Evolutionary conservation across 192 early-diverging fungal species (phyloP).

Genomic region (Linnemannia elongata): DNA sequence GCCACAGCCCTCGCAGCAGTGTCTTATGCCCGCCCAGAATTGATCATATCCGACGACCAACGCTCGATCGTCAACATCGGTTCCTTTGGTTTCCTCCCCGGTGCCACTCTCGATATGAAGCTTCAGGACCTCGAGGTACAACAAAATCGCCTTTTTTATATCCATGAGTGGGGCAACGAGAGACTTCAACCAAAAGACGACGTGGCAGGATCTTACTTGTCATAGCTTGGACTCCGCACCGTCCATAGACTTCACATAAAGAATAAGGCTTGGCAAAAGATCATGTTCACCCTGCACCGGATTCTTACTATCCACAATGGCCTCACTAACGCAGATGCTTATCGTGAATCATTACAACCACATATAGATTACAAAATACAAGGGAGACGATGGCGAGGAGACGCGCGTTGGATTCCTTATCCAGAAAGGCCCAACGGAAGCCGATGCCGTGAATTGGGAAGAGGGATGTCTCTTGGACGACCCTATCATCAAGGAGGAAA

Average conservation of each 20-base stretch:
- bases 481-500: conserved; percentile 52
- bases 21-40: conserved; percentile 39
- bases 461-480: conserved; percentile 61
- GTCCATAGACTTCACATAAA: not conserved
- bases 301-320: too few species aligned
- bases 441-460: conserved; percentile 45
- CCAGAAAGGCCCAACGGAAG: conserved; percentile 22
- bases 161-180: not conserved
- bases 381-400: conserved; percentile 23
- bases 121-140: conserved; percentile 55
- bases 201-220: not conserved
- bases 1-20: conserved; percentile 19
- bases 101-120: conserved; percentile 56
- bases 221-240: not conserved
- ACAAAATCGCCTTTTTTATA: not conserved
- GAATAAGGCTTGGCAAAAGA: not conserved
- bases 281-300: too few species aligned
- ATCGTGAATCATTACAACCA: not conserved
- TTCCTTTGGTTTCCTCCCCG: conserved; percentile 64
- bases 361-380: conserved; percentile 32
- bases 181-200: not conserved
- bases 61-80: conserved; percentile 55
- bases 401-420: conserved; percentile 40
- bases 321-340: too few species aligned
- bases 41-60: conserved; percentile 54